A percentile compares a stretch with the other conserved stretches of the same genome.
These are phyloP conservation scores for Talaromyces liani DNA, from an alignment of 495 filamentous ascomycete genomes.

Conservation along the genomic window DNA sequence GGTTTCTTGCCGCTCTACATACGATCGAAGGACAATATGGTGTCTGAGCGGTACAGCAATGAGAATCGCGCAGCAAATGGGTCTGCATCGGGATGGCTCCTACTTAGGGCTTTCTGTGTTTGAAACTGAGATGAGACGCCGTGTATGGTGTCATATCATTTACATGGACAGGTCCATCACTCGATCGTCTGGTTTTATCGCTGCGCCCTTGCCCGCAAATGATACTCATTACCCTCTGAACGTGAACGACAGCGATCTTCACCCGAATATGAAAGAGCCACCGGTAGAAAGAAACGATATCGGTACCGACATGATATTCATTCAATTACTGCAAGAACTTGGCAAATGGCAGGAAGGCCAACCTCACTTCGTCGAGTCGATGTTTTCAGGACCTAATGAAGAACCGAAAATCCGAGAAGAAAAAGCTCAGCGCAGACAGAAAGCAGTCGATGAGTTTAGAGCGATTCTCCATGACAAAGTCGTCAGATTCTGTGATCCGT, in stretches of 20 bases:
- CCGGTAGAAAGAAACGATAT: slow-evolving; percentile 11
- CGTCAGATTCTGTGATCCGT: neutral
- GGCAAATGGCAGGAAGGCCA: slow-evolving; percentile 1
- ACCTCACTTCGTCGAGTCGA: neutral
- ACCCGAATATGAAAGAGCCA: slow-evolving; percentile 17
- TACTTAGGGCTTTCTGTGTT: slow-evolving; percentile 54
- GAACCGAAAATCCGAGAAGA: neutral
- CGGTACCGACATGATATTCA: neutral
- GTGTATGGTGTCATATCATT: slow-evolving; percentile 63
- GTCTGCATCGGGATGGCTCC: slow-evolving; percentile 43
- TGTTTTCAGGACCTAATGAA: neutral
- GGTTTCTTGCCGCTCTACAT: slow-evolving; percentile 16
- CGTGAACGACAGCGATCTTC: slow-evolving; percentile 22
- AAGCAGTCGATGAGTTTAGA: neutral
- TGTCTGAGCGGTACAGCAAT: slow-evolving; percentile 15
- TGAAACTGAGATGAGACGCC: slow-evolving; percentile 56
- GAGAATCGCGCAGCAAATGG: slow-evolving; percentile 12
- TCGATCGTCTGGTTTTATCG: slow-evolving; percentile 51
- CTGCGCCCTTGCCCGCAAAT: slow-evolving; percentile 29
- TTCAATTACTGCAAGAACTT: neutral
- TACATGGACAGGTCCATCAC: slow-evolving; percentile 53
- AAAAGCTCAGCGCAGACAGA: neutral
- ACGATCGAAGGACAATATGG: slow-evolving; percentile 29
- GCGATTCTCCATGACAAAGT: neutral
- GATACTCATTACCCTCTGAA: slow-evolving; percentile 20